Evolutionary conservation across 306 rosid genomes (phyloP).

Genomic region (Prunus fruticosa): DNA sequence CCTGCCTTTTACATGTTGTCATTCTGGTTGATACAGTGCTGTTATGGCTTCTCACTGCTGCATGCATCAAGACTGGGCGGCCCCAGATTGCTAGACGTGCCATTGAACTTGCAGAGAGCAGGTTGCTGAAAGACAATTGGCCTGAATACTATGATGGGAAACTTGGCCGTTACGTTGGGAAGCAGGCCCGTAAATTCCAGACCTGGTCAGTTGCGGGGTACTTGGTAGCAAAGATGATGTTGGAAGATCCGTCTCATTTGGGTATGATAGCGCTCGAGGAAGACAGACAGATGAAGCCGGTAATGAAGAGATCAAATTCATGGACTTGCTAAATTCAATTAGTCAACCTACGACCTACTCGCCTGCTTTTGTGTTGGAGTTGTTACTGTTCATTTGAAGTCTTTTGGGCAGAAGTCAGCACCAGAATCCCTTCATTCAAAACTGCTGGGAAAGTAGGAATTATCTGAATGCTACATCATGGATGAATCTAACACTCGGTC

Average conservation of each 20-base stretch:
- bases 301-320: slow-evolving; percentile 67
- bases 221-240: slow-evolving; percentile 72
- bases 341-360: background rate
- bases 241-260: slow-evolving; percentile 71
- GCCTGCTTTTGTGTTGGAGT: background rate
- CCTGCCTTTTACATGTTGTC: slow-evolving; percentile 12
- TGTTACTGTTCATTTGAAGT: background rate
- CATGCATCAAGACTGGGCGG: slow-evolving; percentile 69
- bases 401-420: background rate
- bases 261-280: slow-evolving; percentile 68
- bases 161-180: slow-evolving; percentile 60
- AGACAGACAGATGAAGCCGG: slow-evolving; percentile 55
- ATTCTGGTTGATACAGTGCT: slow-evolving; percentile 46
- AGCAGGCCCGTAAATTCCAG: slow-evolving; percentile 71
- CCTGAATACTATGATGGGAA: slow-evolving; percentile 82
- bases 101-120: slow-evolving; percentile 60
- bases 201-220: slow-evolving; percentile 82
- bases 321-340: slow-evolving; percentile 39
- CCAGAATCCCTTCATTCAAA: background rate
- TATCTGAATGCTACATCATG: too few relatives aligned
- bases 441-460: background rate
- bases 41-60: slow-evolving; percentile 73
- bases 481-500: too few relatives aligned
- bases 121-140: slow-evolving; percentile 64
- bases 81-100: slow-evolving; percentile 80